These are phyloP conservation scores for Astrocystis sublimbata DNA, from an alignment of 495 filamentous ascomycete genomes.

Conservation along the genomic window DNA sequence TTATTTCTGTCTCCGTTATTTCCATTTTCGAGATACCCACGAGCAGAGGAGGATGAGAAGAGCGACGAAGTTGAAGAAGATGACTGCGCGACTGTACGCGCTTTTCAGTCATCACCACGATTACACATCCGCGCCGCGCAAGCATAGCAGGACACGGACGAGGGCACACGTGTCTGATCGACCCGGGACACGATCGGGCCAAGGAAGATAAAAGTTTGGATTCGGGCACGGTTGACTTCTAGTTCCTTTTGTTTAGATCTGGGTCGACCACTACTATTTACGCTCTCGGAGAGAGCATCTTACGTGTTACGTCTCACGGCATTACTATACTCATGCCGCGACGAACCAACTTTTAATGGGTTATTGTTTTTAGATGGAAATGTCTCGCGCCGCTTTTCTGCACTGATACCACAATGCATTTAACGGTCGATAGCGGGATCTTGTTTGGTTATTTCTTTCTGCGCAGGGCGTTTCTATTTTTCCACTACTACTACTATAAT, in stretches of 20 bases:
- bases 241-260: constrained; percentile 17
- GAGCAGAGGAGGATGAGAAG: constrained; percentile 27
- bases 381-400: background rate
- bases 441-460: constrained; percentile 8
- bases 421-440: background rate
- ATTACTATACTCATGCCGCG: background rate
- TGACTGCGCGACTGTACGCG: constrained; percentile 30
- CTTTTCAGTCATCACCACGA: constrained; percentile 25
- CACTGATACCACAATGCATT: background rate
- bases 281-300: background rate
- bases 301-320: background rate
- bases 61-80: constrained; percentile 30
- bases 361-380: constrained; percentile 1
- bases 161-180: constrained; percentile 4
- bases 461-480: constrained; percentile 16
- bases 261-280: background rate
- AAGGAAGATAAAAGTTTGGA: constrained; percentile 19
- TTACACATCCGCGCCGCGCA: constrained; percentile 17
- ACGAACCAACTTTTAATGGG: constrained; percentile 1
- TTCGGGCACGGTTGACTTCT: constrained; percentile 1
- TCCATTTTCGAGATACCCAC: constrained; percentile 34
- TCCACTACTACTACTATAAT: too few relatives aligned
- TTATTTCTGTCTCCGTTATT: constrained; percentile 38
- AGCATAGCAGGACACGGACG: constrained; percentile 18
- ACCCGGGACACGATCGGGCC: background rate